Evolutionary conservation across 75 land plant species (phyloP).

Genomic region (Selaginella moellendorffii): DNA sequence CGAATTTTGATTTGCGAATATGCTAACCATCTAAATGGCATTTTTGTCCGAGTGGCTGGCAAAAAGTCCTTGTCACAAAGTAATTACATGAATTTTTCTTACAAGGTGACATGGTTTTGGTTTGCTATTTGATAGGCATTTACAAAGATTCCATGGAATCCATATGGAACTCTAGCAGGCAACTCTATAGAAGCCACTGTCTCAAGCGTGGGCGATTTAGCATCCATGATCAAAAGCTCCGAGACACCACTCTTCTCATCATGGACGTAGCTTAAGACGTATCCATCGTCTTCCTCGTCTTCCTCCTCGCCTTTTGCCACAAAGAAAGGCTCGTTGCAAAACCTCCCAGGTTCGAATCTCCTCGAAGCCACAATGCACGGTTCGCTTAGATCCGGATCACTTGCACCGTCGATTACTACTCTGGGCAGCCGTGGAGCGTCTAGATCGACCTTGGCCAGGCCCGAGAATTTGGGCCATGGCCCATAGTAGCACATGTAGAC

Average conservation of each 20-base stretch:
- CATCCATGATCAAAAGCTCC: background rate
- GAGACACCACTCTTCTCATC: background rate
- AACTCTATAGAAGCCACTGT: background rate
- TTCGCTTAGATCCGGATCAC: background rate
- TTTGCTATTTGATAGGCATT: background rate
- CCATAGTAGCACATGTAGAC: background rate
- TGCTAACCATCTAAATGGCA: no score
- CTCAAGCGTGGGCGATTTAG: background rate
- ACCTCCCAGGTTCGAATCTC: background rate
- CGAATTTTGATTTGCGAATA: no score
- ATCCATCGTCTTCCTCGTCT: background rate
- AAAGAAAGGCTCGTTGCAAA: background rate
- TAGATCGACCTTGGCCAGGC: background rate
- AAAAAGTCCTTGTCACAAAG: no score
- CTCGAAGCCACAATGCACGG: background rate
- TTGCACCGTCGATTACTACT: background rate
- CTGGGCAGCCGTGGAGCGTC: background rate
- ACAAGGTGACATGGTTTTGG: no score
- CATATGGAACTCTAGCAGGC: background rate
- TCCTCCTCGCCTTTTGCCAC: background rate
- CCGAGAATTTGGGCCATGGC: background rate
- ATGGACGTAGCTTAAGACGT: background rate
- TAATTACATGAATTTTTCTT: no score
- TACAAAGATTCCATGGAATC: background rate
- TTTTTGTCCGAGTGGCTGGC: no score